A percentile compares a stretch with the other conserved stretches of the same genome.
phyloP scores from a whole-genome alignment of 805 yeast species.

The Scheffersomyces stipitis region DNA sequence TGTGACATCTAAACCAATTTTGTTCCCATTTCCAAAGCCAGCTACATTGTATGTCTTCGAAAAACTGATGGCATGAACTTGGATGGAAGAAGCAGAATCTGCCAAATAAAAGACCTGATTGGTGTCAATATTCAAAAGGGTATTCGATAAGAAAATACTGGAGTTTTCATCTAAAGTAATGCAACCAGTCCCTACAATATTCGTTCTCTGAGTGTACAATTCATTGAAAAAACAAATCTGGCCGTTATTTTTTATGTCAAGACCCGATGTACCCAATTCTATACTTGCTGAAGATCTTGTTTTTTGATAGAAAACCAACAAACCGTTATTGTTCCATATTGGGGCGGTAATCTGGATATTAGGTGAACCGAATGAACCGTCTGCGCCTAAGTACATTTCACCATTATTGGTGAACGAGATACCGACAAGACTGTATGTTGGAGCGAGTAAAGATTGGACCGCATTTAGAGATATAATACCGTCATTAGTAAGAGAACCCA shows the following conservation, averaged over 20 bases:
- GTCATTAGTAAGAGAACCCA: constrained; percentile 14
- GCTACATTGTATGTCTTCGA: constrained; percentile 20
- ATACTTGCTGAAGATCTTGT: constrained; percentile 19
- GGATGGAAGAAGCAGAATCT: constrained; percentile 6
- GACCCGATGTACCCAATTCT: constrained; percentile 10
- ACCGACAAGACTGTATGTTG: constrained; percentile 7
- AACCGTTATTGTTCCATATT: constrained; percentile 17
- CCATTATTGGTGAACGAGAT: constrained; percentile 10
- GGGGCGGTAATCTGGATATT: constrained; percentile 9
- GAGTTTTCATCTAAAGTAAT: constrained; percentile 15
- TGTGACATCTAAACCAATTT: constrained; percentile 19
- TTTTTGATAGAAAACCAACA: constrained; percentile 20
- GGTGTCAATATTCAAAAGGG: constrained; percentile 4
- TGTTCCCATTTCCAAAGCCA: constrained; percentile 29
- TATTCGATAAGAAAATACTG: constrained; percentile 8
- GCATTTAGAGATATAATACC: constrained; percentile 18
- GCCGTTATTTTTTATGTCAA: constrained; percentile 12
- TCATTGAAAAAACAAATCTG: constrained; percentile 23
- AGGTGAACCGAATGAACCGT: constrained; percentile 9
- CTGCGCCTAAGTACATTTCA: constrained; percentile 10
- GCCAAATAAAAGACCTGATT: constrained; percentile 11
- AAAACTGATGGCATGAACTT: constrained; percentile 17
- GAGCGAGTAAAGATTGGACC: constrained; percentile 8
- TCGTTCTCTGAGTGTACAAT: constrained; percentile 19
- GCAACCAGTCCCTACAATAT: constrained; percentile 28